These are phyloP conservation scores for Eragrostis tef DNA, from an alignment of 202 grass and related monocot species.

Conservation along the genomic window DNA sequence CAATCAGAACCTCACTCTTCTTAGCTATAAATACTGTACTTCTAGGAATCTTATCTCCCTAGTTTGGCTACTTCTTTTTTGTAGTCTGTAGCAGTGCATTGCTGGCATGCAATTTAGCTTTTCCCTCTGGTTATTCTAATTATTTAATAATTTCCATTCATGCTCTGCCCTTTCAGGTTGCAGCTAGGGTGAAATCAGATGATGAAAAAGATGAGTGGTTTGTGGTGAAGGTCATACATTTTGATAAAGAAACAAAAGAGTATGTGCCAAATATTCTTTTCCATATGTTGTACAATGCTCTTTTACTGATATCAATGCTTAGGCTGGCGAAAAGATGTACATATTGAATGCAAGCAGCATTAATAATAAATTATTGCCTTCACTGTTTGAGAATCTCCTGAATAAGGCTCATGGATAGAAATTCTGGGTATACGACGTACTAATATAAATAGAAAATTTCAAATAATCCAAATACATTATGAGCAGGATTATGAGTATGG, in stretches of 20 bases:
- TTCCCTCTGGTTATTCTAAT: background rate
- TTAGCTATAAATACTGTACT: conserved; percentile 19
- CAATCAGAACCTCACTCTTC: background rate
- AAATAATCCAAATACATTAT: conserved; percentile 6
- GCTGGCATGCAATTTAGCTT: conserved; percentile 1
- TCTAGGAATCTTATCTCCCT: background rate
- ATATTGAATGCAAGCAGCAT: conserved; percentile 18
- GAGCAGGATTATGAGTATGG: conserved; percentile 35
- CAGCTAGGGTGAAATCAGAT: conserved; percentile 81
- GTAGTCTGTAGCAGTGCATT: conserved; percentile 7
- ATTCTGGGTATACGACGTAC: background rate
- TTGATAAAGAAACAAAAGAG: conserved; percentile 96
- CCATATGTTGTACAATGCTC: background rate
- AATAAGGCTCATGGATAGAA: background rate
- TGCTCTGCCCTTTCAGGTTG: conserved; percentile 72
- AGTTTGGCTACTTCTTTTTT: conserved; percentile 10
- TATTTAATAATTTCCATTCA: conserved; percentile 34
- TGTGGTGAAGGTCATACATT: conserved; percentile 89
- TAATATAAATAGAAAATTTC: conserved; percentile 22
- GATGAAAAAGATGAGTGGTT: conserved; percentile 96
- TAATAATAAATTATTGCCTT: conserved; percentile 19
- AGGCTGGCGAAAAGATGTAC: background rate
- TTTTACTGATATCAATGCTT: conserved; percentile 9
- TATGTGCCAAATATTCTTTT: conserved; percentile 52
- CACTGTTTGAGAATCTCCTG: background rate